Conservation (phyloP, 192 early-diverging fungal species). For the Podila verticillata region DNA sequence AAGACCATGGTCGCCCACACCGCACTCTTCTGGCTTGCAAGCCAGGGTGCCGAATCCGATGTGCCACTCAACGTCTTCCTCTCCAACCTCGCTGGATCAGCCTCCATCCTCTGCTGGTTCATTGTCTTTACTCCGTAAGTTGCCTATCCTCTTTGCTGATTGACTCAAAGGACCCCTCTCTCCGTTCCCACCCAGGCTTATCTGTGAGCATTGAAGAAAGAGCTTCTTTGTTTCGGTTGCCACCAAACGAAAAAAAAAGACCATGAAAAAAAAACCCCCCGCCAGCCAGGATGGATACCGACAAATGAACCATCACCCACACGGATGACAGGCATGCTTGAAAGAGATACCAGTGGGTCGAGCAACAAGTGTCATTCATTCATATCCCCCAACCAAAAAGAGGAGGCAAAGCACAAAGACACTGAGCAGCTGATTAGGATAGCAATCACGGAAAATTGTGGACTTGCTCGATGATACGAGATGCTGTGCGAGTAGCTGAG, state of each 20-base stretch:
- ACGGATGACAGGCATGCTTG: no score
- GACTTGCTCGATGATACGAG: constrained; percentile 21
- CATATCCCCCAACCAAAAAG: not conserved
- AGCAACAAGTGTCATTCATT: not conserved
- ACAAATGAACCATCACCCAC: no score
- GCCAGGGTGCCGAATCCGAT: constrained; percentile 18
- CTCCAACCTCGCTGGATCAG: constrained; percentile 69
- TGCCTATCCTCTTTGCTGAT: not conserved
- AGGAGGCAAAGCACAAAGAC: not conserved
- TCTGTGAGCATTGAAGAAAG: no score
- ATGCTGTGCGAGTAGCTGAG: constrained; percentile 22
- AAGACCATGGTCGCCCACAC: constrained; percentile 37
- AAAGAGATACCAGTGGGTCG: not conserved
- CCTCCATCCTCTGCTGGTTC: constrained; percentile 81
- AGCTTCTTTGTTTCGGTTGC: constrained; percentile 2
- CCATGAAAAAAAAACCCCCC: not conserved
- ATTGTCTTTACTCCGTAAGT: constrained; percentile 84
- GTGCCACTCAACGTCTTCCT: constrained; percentile 42
- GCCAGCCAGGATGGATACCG: no score
- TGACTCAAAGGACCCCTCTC: not conserved
- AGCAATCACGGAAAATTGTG: not conserved
- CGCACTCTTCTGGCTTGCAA: constrained; percentile 43
- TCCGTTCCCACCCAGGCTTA: not conserved
- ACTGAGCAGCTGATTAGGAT: constrained; percentile 9
- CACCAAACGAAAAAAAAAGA: constrained; percentile 22